A percentile compares a stretch with the other conserved stretches of the same genome.
Evolutionary conservation across 2,329 filamentous ascomycete species (phyloP).

Genomic region (Aspergillus latus): DNA sequence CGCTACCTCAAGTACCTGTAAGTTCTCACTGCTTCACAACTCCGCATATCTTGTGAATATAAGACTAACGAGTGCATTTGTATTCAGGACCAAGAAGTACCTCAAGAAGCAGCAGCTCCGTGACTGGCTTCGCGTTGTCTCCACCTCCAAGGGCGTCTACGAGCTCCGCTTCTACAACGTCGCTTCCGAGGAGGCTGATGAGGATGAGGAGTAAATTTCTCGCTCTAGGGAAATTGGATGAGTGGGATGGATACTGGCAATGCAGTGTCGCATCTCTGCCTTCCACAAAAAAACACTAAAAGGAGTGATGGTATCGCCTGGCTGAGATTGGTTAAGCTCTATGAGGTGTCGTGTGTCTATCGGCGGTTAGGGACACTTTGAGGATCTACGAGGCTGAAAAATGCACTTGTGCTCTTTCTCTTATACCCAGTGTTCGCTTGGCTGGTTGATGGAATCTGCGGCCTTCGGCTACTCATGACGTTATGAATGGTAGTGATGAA

Average conservation of each 20-base stretch:
- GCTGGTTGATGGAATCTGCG: slow-evolving; percentile 7
- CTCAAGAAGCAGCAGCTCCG: slow-evolving; percentile 99
- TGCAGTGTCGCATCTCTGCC: background rate
- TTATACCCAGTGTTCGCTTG: slow-evolving; percentile 4
- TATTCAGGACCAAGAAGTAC: slow-evolving; percentile 95
- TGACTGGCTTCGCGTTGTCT: slow-evolving; percentile 99
- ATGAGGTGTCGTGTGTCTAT: background rate
- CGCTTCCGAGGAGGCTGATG: slow-evolving; percentile 94
- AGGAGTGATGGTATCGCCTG: background rate
- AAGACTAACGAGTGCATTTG: slow-evolving; percentile 1
- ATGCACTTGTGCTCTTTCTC: slow-evolving; percentile 2
- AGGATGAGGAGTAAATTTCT: slow-evolving; percentile 89
- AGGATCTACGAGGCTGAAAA: background rate
- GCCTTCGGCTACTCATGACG: slow-evolving; percentile 30
- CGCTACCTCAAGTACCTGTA: slow-evolving; percentile 99
- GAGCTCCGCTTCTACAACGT: slow-evolving; percentile 99
- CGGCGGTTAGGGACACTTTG: background rate
- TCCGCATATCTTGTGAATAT: no score
- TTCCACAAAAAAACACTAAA: slow-evolving; percentile 7
- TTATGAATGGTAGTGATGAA: slow-evolving; percentile 34
- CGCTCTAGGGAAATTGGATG: background rate
- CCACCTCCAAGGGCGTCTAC: slow-evolving; percentile 96
- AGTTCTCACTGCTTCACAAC: slow-evolving; percentile 40
- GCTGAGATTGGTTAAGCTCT: background rate
- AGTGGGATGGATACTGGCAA: background rate